A percentile compares a stretch with the other conserved stretches of the same genome.
Evolutionary conservation across 768 basidiomycete genomes (phyloP).

Genomic region (Mycena belliarum): DNA sequence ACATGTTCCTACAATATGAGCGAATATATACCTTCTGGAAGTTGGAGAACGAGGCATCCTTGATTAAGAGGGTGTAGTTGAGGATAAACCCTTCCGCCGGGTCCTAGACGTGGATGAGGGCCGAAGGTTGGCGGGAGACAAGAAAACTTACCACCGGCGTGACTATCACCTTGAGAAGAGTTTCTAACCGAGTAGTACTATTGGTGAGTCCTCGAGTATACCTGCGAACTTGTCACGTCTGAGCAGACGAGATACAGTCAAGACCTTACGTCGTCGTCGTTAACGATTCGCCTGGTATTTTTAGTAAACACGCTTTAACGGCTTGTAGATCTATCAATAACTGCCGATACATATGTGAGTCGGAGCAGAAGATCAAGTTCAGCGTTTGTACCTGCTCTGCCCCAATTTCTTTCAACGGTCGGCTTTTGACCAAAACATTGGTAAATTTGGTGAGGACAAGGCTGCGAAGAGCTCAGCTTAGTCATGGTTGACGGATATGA

Average conservation of each 20-base stretch:
- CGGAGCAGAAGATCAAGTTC: background rate
- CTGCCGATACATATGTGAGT: conserved; percentile 34
- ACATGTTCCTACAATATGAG: no score
- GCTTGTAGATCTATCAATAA: conserved; percentile 89
- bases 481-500: background rate
- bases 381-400: conserved; percentile 79
- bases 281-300: conserved; percentile 76
- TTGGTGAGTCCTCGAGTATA: conserved; percentile 84
- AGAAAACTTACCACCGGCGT: conserved; percentile 74
- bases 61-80: conserved; percentile 93
- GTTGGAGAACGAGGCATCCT: conserved; percentile 93
- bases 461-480: conserved; percentile 44
- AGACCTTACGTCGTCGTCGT: conserved; percentile 51
- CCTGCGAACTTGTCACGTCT: conserved; percentile 39
- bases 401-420: conserved; percentile 89
- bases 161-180: conserved; percentile 91
- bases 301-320: conserved; percentile 79
- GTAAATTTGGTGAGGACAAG: conserved; percentile 87
- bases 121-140: no score
- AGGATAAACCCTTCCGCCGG: conserved; percentile 93
- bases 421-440: conserved; percentile 83
- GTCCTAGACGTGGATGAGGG: conserved; percentile 54
- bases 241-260: background rate
- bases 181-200: conserved; percentile 80
- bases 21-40: conserved; percentile 95